Conservation (phyloP, 2,329 filamentous ascomycete species). For the Rutstroemia sp. region DNA sequence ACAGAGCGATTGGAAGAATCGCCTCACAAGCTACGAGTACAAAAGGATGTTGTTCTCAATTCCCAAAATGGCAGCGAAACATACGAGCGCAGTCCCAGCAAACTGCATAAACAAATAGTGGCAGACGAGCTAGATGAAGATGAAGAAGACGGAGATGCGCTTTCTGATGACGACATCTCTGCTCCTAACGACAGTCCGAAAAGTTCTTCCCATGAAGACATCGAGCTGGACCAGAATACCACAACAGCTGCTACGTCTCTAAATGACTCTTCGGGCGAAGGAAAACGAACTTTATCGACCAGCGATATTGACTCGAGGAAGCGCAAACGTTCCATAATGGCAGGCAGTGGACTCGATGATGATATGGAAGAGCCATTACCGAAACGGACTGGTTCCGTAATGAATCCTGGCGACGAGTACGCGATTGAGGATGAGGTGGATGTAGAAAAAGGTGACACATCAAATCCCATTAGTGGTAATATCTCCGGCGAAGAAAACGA, state of each 20-base stretch:
- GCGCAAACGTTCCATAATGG: conserved; percentile 32
- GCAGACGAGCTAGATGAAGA: conserved; percentile 36
- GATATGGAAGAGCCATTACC: conserved; percentile 33
- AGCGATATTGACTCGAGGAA: conserved; percentile 29
- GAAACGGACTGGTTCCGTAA: conserved; percentile 47
- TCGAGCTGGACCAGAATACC: conserved; percentile 20
- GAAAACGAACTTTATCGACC: conserved; percentile 18
- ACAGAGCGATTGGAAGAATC: conserved; percentile 89
- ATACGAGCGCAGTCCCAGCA: conserved; percentile 67
- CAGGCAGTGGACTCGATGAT: conserved; percentile 26
- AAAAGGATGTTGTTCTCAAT: conserved; percentile 53
- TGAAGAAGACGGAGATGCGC: conserved; percentile 32
- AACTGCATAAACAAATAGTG: conserved; percentile 55
- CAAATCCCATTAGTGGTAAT: conserved; percentile 27
- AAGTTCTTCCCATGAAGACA: conserved; percentile 35
- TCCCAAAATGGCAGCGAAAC: conserved; percentile 45
- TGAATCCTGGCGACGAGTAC: conserved; percentile 35
- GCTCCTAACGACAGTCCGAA: conserved; percentile 29
- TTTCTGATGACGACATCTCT: conserved; percentile 31
- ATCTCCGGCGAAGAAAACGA: conserved; percentile 34
- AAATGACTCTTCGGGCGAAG: conserved; percentile 23
- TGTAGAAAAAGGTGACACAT: conserved; percentile 34
- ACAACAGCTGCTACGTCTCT: conserved; percentile 31
- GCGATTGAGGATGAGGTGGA: conserved; percentile 38
- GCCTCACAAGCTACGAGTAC: conserved; percentile 56